Conservation (phyloP, 257 asterid species). For the Solanum virginianum region DNA sequence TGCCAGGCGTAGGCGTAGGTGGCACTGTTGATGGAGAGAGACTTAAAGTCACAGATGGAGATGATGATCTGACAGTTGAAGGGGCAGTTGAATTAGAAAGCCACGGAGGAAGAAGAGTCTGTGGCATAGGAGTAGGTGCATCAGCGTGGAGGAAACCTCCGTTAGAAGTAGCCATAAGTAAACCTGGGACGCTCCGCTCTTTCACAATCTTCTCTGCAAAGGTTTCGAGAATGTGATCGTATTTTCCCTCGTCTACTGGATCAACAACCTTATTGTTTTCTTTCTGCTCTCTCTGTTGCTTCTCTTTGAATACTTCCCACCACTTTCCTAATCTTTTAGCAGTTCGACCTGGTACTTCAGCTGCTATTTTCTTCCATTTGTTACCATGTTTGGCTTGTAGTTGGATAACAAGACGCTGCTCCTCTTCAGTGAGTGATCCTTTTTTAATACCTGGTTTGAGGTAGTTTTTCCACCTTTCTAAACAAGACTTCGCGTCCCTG, state of each 20-base stretch:
- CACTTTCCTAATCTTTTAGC: constrained; percentile 69
- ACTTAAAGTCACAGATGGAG: constrained; percentile 42
- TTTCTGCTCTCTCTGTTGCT: constrained; percentile 38
- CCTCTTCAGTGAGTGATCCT: constrained; percentile 47
- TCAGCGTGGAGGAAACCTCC: constrained; percentile 33
- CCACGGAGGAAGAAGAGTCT: constrained; percentile 62
- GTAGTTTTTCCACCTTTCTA: constrained; percentile 72
- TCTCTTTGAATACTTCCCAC: constrained; percentile 55
- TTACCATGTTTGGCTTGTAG: constrained; percentile 45
- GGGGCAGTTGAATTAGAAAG: constrained; percentile 41
- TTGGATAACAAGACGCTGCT: constrained; percentile 49
- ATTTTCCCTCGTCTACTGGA: constrained; percentile 44
- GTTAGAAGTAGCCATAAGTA: constrained; percentile 42
- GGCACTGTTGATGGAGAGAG: constrained; percentile 47
- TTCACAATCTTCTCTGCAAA: constrained; percentile 55
- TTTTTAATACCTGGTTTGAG: constrained; percentile 63
- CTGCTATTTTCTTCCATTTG: constrained; percentile 72
- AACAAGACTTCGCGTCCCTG: constrained; percentile 57
- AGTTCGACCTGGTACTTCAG: constrained; percentile 60
- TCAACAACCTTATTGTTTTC: constrained; percentile 17
- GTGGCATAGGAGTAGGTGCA: constrained; percentile 16
- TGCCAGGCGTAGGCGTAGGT: constrained; percentile 11
- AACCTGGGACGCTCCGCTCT: constrained; percentile 7
- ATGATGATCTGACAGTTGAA: constrained; percentile 18
- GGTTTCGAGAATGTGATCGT: constrained; percentile 39